Base-by-base conservation (phyloP, 768 basidiomycete genomes). In the Suillus subluteus region DNA sequence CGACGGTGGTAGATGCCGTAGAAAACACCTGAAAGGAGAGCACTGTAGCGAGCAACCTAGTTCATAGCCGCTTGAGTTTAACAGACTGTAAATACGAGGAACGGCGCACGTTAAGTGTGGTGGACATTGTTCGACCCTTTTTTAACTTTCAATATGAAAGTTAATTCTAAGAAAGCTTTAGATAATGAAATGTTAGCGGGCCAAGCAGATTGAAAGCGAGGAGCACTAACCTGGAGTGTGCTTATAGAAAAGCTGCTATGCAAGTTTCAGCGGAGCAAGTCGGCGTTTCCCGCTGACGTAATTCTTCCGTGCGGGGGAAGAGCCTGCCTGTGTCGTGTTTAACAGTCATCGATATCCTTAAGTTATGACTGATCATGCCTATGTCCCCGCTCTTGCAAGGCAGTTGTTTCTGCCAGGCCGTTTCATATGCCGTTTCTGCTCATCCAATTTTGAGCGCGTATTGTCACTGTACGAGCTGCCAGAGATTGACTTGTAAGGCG, bases 1-100 rank as follows among this genome's bases (percentile, higher is more conserved):
- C 92, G 88, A 75, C 92, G 91, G 84, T 98, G 96, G 74, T 88
- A 88, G 78, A 96, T 90, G 76, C 97, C 97, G 78, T 98, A 99
- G 76, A 89, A 79, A 71, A 97, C 86, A 75, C 97, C 97, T 52
- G 88, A 84, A 70, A 91, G 80, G 72, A 99, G 88, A 62, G 96
- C 95, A 23, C 95, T 90, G 80, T 97, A 99, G 75, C 97, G 93
- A 74, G 91, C 91, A 78, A 97, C 97, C 97, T 96, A 78, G 18
- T 52, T 26, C 26, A 58, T 21, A 52, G 66, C 56, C 26, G 18
- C 38, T 59, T 59, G 16, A 59, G 58, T 41, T 62, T 26, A 15
- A 55, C 26, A 67, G 41, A 46, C 30, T 58, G 66, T 50, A 54
- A 9, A 62, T 32, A 55, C 23, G 63, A 58, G 58, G 50, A 66